A percentile compares a stretch with the other conserved stretches of the same genome.
These are phyloP conservation scores for Salix dunnii DNA, from an alignment of 345 rosid species.

Conservation along the genomic window DNA sequence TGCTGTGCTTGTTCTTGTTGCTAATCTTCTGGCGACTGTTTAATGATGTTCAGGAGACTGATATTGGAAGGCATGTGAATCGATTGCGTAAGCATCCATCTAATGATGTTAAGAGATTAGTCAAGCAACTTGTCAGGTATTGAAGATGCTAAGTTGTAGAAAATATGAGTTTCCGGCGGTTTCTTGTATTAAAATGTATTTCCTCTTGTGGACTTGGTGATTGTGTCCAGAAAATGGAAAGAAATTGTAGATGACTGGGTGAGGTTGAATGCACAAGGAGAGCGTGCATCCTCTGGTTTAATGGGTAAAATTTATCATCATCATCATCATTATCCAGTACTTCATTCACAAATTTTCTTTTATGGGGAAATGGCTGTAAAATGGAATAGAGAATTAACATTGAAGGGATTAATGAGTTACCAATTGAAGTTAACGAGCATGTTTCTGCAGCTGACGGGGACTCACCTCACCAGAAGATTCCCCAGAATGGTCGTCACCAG, in stretches of 20 bases:
- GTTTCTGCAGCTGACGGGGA: constrained; percentile 68
- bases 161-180: not conserved
- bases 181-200: not conserved
- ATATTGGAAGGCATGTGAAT: constrained; percentile 76
- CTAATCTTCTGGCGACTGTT: not conserved
- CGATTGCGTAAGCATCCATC: constrained; percentile 70
- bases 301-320: constrained; percentile 51
- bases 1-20: not conserved
- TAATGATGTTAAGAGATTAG: constrained; percentile 66
- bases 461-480: constrained; percentile 74
- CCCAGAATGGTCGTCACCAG: constrained; percentile 73
- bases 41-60: constrained; percentile 49
- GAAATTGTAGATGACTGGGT: constrained; percentile 95
- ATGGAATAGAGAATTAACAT: constrained; percentile 12
- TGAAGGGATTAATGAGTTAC: constrained; percentile 5
- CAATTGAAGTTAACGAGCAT: constrained; percentile 8
- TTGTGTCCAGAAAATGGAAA: constrained; percentile 79
- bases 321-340: not conserved
- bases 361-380: constrained; percentile 11
- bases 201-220: not conserved
- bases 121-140: constrained; percentile 81
- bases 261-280: constrained; percentile 72
- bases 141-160: not conserved
- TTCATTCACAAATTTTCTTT: constrained; percentile 9
- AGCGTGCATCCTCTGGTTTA: constrained; percentile 58